Evolutionary conservation across 129 eudicot species (phyloP).

Genomic region (Pseudognaphalium luteoalbum): DNA sequence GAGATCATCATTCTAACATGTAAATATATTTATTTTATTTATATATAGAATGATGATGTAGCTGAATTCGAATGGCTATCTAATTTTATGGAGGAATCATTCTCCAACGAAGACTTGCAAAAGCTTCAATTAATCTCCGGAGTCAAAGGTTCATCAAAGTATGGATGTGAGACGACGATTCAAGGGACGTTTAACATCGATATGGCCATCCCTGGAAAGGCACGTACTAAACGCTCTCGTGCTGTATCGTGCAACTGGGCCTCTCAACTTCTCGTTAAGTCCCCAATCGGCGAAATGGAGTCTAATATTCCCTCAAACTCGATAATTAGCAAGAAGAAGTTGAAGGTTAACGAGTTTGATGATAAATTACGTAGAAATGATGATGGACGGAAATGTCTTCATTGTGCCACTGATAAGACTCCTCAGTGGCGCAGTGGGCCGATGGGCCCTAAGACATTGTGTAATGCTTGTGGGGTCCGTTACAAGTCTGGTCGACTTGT

Average conservation of each 20-base stretch:
- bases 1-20: constrained; percentile 1
- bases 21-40: neutral
- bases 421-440: constrained; percentile 96
- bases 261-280: constrained; percentile 45
- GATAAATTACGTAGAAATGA: constrained; percentile 10
- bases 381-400: constrained; percentile 66
- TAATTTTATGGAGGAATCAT: constrained; percentile 72
- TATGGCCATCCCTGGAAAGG: constrained; percentile 69
- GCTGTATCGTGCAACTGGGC: constrained; percentile 67
- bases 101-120: constrained; percentile 61
- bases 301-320: constrained; percentile 29
- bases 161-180: constrained; percentile 25
- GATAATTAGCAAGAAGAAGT: constrained; percentile 32
- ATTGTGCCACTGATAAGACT: constrained; percentile 79
- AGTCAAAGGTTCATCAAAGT: constrained; percentile 39
- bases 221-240: constrained; percentile 88
- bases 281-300: constrained; percentile 20
- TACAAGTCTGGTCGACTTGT: constrained; percentile 86
- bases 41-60: constrained; percentile 59
- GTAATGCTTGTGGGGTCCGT: constrained; percentile 87
- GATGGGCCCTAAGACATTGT: constrained; percentile 73
- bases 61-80: constrained; percentile 87
- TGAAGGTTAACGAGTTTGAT: neutral
- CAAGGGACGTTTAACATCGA: constrained; percentile 39
- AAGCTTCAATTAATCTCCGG: constrained; percentile 56